phyloP scores from a whole-genome alignment of 116 monocot species.

The Papilionanthe hybrid region DNA sequence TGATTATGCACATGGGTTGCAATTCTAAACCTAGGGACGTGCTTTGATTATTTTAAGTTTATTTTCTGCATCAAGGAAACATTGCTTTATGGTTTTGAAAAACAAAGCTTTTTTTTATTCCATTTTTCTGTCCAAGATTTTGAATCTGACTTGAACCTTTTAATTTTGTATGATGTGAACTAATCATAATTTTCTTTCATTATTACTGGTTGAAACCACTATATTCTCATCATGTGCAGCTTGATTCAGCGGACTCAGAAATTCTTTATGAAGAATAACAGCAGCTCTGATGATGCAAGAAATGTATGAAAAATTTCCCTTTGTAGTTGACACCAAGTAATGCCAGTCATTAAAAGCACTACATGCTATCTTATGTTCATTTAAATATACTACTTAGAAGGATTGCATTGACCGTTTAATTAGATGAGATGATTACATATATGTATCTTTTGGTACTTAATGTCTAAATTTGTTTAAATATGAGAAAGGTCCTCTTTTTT shows the following conservation, averaged over 20 bases:
- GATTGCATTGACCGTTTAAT: not conserved
- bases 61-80: too few species aligned
- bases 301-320: conserved; percentile 29
- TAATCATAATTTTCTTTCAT: not conserved
- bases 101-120: too few species aligned
- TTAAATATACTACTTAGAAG: not conserved
- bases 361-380: not conserved
- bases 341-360: too few species aligned
- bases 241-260: conserved; percentile 52
- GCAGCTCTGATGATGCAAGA: conserved; percentile 34
- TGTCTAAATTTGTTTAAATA: not conserved
- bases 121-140: too few species aligned
- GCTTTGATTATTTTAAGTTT: too few species aligned
- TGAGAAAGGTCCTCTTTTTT: not conserved
- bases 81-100: too few species aligned
- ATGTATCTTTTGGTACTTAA: not conserved
- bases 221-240: conserved; percentile 30
- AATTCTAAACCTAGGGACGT: too few species aligned
- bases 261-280: conserved; percentile 35
- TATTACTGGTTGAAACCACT: not conserved
- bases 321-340: not conserved
- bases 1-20: too few species aligned
- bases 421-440: not conserved
- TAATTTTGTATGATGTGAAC: not conserved
- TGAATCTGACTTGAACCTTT: not conserved